phyloP scores from a whole-genome alignment of 306 rosid genomes.

The Spatholobus suberectus region DNA sequence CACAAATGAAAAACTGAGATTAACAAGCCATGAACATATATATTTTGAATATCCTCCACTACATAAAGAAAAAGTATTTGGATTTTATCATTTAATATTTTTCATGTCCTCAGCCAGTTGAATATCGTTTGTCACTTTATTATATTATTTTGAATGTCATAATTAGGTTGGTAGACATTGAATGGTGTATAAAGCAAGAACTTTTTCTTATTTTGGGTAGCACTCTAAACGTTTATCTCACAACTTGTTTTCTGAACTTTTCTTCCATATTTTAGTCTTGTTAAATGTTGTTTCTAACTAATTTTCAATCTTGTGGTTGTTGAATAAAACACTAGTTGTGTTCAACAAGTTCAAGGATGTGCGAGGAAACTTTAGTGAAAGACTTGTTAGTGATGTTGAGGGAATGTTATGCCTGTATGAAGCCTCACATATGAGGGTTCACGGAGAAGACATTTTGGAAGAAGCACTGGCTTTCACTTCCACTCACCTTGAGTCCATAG shows the following conservation, averaged over 20 bases:
- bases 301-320: not conserved
- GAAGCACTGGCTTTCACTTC: conserved; percentile 55
- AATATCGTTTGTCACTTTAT: too few species aligned
- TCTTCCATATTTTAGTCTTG: not conserved
- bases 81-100: too few species aligned
- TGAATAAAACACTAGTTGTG: conserved; percentile 33
- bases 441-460: conserved; percentile 57
- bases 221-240: too few species aligned
- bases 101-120: too few species aligned
- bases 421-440: conserved; percentile 49
- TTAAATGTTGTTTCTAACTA: not conserved
- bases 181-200: too few species aligned
- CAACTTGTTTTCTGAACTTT: not conserved
- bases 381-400: conserved; percentile 5
- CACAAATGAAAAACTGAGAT: too few species aligned
- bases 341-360: conserved; percentile 49
- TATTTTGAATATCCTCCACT: too few species aligned
- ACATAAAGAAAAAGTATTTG: too few species aligned
- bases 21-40: too few species aligned
- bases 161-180: too few species aligned
- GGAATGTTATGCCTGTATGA: conserved; percentile 59
- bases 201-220: too few species aligned
- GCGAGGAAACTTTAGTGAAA: conserved; percentile 19
- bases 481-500: conserved; percentile 34
- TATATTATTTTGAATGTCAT: too few species aligned